Evolutionary conservation across 495 filamentous ascomycete genomes (phyloP), one percentile per base, ranked within the genome.

Genomic region (Neurospora sp.): DNA sequence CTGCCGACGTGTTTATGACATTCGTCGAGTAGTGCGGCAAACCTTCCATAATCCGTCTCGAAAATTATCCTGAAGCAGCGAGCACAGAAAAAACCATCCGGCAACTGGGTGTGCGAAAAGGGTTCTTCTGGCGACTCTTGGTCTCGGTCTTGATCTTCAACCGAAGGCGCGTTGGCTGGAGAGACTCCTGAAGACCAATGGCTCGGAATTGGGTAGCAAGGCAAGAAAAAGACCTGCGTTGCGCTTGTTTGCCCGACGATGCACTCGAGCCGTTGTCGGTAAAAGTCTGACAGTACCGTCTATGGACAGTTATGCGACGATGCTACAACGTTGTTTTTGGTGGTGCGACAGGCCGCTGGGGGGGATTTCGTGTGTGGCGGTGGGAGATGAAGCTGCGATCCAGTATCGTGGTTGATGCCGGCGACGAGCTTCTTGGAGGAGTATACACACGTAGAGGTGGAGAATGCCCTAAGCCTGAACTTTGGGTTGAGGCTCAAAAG

Each of bases 31-130:
- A 77, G 72, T 79, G 75, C 40, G 80, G 74, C 78, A 78, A 78
- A 75, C 75, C 78, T 74, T 81, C 80, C 80, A 81, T 81, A 81
- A 81, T 81, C 80, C 78, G 79, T 78, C 77, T 59, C 78, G 72
- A 79, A 79, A 76, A 71, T 70, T 75, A 78, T 75, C 74, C 48
- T 78, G 53, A 44, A 71, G 70, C 61, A 18, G 68, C 70, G 72
- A 74, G 71, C 79, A 70, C 76, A 73, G 71, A 76, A 78, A 74
- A 65, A 74, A 81, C 76, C 79, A 80, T 81, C 74, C 80, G 79
- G 53, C 53, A 76, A 76, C 75, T 37, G 73, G 68, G 72, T 71
- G 78, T 74, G 70, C 70, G 78, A 74, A 79, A 35, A 77, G 41
- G 75, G 61, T 68, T 74, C 77, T 77, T 74, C 77, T 72, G 68